phyloP scores from a whole-genome alignment of 345 rosid species.

The Hevea brasiliensis region DNA sequence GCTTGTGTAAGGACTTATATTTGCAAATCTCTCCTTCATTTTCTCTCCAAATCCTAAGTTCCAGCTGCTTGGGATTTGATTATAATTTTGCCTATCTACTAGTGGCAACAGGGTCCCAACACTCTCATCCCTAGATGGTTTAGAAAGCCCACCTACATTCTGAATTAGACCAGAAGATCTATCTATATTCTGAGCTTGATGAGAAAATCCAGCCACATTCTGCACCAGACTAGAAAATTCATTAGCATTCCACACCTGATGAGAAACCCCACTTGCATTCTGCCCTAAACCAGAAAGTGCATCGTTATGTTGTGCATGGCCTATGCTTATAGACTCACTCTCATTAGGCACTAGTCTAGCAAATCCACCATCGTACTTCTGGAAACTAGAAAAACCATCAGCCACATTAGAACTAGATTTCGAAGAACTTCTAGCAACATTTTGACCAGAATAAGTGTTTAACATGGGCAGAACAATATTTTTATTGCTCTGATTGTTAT shows the following conservation, averaged over 20 bases:
- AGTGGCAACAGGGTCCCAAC: slow-evolving; percentile 3
- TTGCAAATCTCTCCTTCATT: slow-evolving; percentile 1
- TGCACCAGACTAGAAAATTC: slow-evolving; percentile 1
- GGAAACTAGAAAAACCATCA: slow-evolving; percentile 17
- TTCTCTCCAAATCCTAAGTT: slow-evolving; percentile 11
- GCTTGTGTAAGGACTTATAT: slow-evolving; percentile 9
- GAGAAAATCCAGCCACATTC: background rate
- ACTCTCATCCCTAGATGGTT: background rate
- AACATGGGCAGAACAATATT: slow-evolving; percentile 12
- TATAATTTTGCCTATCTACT: background rate
- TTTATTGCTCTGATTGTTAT: slow-evolving; percentile 6
- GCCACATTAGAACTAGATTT: background rate
- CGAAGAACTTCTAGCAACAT: background rate
- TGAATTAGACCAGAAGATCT: background rate
- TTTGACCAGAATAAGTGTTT: slow-evolving; percentile 17
- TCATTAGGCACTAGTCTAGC: background rate
- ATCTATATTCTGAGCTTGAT: background rate
- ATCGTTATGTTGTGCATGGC: background rate
- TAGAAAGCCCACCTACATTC: slow-evolving; percentile 9
- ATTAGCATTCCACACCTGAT: slow-evolving; percentile 1
- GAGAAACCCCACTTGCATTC: slow-evolving; percentile 13
- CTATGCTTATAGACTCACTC: background rate
- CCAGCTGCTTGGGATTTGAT: slow-evolving; percentile 6
- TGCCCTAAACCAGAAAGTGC: background rate
- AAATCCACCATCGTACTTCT: slow-evolving; percentile 13